These are phyloP conservation scores for Fistulifera solaris DNA, from an alignment of 108 stramenopile genomes.

Conservation along the genomic window DNA sequence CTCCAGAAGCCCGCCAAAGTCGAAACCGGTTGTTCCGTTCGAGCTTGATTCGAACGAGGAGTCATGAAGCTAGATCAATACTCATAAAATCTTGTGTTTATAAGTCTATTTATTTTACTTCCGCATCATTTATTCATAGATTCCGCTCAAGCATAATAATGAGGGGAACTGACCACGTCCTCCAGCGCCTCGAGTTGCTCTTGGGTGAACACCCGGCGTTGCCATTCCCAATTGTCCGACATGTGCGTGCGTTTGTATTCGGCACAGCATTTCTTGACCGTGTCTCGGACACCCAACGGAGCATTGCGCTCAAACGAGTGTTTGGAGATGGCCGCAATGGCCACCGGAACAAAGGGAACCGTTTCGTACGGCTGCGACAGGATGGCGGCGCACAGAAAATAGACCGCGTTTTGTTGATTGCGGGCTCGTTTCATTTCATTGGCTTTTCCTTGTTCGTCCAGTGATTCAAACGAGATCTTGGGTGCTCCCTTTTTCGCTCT, in stretches of 20 bases:
- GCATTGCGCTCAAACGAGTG: slow-evolving; percentile 82
- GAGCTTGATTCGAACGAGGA: too few relatives aligned
- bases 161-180: slow-evolving; percentile 85
- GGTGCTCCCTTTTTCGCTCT: slow-evolving; percentile 31
- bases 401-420: slow-evolving; percentile 75
- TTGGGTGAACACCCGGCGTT: slow-evolving; percentile 63
- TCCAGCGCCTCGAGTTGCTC: slow-evolving; percentile 80
- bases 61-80: too few relatives aligned
- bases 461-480: slow-evolving; percentile 2
- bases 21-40: too few relatives aligned
- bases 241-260: slow-evolving; percentile 88
- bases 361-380: slow-evolving; percentile 79
- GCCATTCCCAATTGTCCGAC: slow-evolving; percentile 84
- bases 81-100: too few relatives aligned
- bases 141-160: slow-evolving; percentile 75
- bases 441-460: slow-evolving; percentile 20
- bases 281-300: slow-evolving; percentile 75
- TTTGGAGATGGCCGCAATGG: slow-evolving; percentile 77
- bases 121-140: too few relatives aligned
- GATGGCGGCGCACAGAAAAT: slow-evolving; percentile 70
- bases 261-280: slow-evolving; percentile 76
- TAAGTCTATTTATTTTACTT: too few relatives aligned
- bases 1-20: too few relatives aligned
- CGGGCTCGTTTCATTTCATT: slow-evolving; percentile 53
- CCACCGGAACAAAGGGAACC: slow-evolving; percentile 68